These are phyloP conservation scores for Mucor racemosus DNA, from an alignment of 371 early-diverging fungal species.

Conservation along the genomic window DNA sequence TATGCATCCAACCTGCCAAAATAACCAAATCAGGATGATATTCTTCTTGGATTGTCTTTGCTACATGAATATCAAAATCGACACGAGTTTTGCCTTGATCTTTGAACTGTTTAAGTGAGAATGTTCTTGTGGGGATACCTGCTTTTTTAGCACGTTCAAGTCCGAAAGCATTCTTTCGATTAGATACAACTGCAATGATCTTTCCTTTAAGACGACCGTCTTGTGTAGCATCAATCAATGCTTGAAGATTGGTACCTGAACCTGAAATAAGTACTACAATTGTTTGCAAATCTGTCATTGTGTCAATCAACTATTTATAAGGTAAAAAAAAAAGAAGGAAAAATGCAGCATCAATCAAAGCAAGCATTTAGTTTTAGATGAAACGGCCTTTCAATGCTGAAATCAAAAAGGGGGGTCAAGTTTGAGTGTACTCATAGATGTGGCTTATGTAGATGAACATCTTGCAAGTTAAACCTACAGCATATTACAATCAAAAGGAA, in stretches of 20 bases:
- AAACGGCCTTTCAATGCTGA: constrained; percentile 15
- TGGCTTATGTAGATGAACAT: constrained; percentile 17
- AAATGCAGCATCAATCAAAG: background rate
- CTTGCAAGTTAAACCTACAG: background rate
- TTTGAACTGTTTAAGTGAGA: constrained; percentile 80
- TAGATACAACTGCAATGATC: constrained; percentile 79
- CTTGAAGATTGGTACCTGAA: constrained; percentile 95
- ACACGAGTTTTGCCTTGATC: constrained; percentile 80
- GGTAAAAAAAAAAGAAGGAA: background rate
- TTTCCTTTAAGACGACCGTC: constrained; percentile 56
- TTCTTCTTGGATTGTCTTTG: constrained; percentile 62
- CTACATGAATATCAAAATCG: constrained; percentile 89
- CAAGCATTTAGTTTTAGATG: constrained; percentile 4
- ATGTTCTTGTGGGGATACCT: constrained; percentile 80
- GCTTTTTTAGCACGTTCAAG: constrained; percentile 82
- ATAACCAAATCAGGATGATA: constrained; percentile 81
- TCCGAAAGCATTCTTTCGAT: constrained; percentile 80
- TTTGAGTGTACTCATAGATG: constrained; percentile 21
- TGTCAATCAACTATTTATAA: background rate
- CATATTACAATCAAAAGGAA: too few relatives aligned
- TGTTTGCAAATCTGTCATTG: constrained; percentile 41
- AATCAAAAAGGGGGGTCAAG: background rate
- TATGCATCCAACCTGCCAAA: constrained; percentile 98
- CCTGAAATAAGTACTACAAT: constrained; percentile 95
- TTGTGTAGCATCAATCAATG: constrained; percentile 87